Evolutionary conservation across 2,329 filamentous ascomycete species (phyloP).

Genomic region (Zopfia rhizophila): DNA sequence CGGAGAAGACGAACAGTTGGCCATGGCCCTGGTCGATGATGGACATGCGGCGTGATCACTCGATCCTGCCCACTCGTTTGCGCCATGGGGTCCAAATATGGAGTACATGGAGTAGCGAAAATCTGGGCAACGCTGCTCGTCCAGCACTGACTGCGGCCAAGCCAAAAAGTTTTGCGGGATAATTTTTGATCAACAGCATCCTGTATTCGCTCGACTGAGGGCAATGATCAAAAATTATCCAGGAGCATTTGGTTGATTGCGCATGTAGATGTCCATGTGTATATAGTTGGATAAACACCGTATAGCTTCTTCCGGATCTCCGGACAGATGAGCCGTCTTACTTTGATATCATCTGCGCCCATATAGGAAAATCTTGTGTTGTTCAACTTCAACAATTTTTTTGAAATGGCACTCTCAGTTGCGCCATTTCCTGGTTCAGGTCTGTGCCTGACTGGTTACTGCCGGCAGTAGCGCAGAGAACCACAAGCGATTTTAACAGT

Average conservation of each 20-base stretch:
- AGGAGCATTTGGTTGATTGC: conserved; percentile 25
- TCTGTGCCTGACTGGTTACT: conserved; percentile 11
- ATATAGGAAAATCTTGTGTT: conserved; percentile 18
- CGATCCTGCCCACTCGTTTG: conserved; percentile 19
- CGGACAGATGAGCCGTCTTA: conserved; percentile 37
- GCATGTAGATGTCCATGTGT: conserved; percentile 22
- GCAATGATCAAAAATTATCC: conserved; percentile 13
- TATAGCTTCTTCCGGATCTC: conserved; percentile 25
- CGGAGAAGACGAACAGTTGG: conserved; percentile 16
- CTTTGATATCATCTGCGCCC: conserved; percentile 24
- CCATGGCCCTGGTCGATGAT: conserved; percentile 14
- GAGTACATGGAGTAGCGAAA: conserved; percentile 1
- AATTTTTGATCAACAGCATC: conserved; percentile 12
- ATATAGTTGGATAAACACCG: conserved; percentile 21
- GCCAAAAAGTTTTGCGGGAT: conserved; percentile 18
- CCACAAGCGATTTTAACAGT: conserved; percentile 1
- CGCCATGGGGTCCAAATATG: neutral
- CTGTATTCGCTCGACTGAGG: too few relatives aligned
- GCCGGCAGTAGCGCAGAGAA: conserved; percentile 7
- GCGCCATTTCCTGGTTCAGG: conserved; percentile 24
- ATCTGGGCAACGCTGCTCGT: conserved; percentile 22
- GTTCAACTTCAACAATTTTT: conserved; percentile 10
- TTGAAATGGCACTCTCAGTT: conserved; percentile 13
- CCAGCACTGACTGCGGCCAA: conserved; percentile 25
- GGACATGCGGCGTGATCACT: conserved; percentile 19